Evolutionary conservation across 805 yeast genomes (phyloP).

Genomic region (Metschnikowia koreensis): DNA sequence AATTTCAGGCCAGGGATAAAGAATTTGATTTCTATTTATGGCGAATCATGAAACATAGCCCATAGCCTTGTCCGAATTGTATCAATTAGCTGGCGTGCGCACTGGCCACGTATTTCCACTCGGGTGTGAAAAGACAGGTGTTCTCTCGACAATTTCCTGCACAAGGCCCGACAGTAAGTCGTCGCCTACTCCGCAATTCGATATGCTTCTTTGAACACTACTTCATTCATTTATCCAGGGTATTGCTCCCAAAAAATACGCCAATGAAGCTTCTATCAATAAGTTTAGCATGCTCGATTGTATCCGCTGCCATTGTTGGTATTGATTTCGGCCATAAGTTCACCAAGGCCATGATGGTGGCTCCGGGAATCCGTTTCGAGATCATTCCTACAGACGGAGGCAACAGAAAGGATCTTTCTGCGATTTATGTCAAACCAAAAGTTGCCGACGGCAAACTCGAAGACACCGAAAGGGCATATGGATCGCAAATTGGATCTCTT

Average conservation of each 20-base stretch:
- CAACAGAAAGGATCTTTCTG: slow-evolving; percentile 84
- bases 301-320: slow-evolving; percentile 70
- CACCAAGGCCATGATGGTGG: slow-evolving; percentile 83
- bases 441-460: slow-evolving; percentile 28
- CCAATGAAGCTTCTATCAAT: slow-evolving; percentile 16
- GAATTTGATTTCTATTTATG: too few relatives aligned
- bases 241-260: neutral
- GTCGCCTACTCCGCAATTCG: slow-evolving; percentile 8
- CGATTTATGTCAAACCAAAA: slow-evolving; percentile 57
- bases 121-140: slow-evolving; percentile 10
- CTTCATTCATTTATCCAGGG: neutral
- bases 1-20: too few relatives aligned
- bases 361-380: slow-evolving; percentile 88
- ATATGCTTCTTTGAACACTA: neutral
- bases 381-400: slow-evolving; percentile 87
- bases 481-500: slow-evolving; percentile 67
- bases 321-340: slow-evolving; percentile 86
- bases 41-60: neutral
- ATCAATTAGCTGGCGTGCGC: neutral
- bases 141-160: slow-evolving; percentile 10
- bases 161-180: slow-evolving; percentile 3
- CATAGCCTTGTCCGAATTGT: neutral
- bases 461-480: slow-evolving; percentile 70
- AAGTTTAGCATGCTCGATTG: slow-evolving; percentile 12
- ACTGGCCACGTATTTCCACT: neutral